Conservation (phyloP, 1,284 basidiomycete species). For the Trametes polyzona region DNA sequence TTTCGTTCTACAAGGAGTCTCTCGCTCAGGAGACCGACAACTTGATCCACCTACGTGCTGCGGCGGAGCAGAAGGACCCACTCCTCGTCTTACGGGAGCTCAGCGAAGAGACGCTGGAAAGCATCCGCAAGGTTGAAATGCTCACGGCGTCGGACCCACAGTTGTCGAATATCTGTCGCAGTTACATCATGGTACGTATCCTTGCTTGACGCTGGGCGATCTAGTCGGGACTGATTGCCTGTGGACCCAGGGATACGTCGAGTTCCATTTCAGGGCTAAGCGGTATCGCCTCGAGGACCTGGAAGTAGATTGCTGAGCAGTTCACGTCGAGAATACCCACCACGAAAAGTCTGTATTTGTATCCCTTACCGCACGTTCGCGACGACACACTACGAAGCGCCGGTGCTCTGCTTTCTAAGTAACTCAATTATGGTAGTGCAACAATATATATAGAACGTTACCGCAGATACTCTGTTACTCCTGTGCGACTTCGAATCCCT, state of each 20-base stretch:
- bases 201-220: too few species aligned
- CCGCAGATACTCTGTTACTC: constrained; percentile 41
- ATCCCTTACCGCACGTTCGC: too few species aligned
- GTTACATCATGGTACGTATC: constrained; percentile 9
- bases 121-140: constrained; percentile 1
- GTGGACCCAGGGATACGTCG: constrained; percentile 6
- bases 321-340: too few species aligned
- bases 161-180: constrained; percentile 1
- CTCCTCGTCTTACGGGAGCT: constrained; percentile 3
- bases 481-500: constrained; percentile 60
- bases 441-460: not conserved
- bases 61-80: constrained; percentile 11
- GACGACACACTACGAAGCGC: not conserved
- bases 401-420: too few species aligned
- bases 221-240: not conserved
- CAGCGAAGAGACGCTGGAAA: constrained; percentile 10
- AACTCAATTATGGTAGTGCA: not conserved
- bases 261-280: constrained; percentile 17
- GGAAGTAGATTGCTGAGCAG: not conserved
- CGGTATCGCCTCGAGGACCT: constrained; percentile 17
- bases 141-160: constrained; percentile 6
- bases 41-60: constrained; percentile 14
- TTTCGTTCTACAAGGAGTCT: constrained; percentile 20
- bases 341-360: too few species aligned
- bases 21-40: constrained; percentile 19